Percentiles rank a stretch among this genome's conserved stretches.
Conservation (phyloP, 2,329 filamentous ascomycete genomes). For the Exophiala oligosperma region DNA sequence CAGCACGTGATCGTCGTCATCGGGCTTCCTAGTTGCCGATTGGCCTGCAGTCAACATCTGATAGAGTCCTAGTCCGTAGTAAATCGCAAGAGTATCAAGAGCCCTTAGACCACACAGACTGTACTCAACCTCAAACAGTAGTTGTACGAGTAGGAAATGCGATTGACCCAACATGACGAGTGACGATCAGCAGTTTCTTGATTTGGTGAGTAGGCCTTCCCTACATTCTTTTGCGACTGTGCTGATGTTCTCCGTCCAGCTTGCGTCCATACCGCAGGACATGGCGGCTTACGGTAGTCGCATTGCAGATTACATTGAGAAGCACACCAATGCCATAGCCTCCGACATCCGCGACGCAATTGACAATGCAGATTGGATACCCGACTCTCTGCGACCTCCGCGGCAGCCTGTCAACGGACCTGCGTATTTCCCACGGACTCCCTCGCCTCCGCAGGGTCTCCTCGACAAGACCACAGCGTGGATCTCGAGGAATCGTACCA, state of each 20-base stretch:
- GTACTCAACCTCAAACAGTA: neutral
- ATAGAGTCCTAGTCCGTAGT: neutral
- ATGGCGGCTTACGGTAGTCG: constrained; percentile 69
- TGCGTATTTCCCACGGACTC: constrained; percentile 30
- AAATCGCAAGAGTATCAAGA: neutral
- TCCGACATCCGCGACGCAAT: constrained; percentile 67
- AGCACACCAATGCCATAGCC: constrained; percentile 75
- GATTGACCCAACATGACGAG: constrained; percentile 63
- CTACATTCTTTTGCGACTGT: neutral
- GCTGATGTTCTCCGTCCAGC: constrained; percentile 38
- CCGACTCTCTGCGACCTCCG: constrained; percentile 64
- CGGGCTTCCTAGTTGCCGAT: constrained; percentile 1
- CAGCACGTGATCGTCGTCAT: constrained; percentile 16
- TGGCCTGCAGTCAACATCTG: neutral
- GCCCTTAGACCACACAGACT: neutral
- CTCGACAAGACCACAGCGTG: constrained; percentile 66
- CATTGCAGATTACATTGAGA: constrained; percentile 77
- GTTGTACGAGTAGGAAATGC: neutral
- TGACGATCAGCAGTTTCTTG: constrained; percentile 76
- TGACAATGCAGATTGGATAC: constrained; percentile 69
- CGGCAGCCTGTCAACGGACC: constrained; percentile 22
- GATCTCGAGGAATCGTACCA: constrained; percentile 69
- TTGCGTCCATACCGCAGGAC: constrained; percentile 62
- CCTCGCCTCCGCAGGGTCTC: constrained; percentile 44
- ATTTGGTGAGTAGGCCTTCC: constrained; percentile 57